Evolutionary conservation across 2,329 filamentous ascomycete genomes (phyloP), one percentile per base, ranked within the genome.

Genomic region (Stachybotrys chlorohalonatus): DNA sequence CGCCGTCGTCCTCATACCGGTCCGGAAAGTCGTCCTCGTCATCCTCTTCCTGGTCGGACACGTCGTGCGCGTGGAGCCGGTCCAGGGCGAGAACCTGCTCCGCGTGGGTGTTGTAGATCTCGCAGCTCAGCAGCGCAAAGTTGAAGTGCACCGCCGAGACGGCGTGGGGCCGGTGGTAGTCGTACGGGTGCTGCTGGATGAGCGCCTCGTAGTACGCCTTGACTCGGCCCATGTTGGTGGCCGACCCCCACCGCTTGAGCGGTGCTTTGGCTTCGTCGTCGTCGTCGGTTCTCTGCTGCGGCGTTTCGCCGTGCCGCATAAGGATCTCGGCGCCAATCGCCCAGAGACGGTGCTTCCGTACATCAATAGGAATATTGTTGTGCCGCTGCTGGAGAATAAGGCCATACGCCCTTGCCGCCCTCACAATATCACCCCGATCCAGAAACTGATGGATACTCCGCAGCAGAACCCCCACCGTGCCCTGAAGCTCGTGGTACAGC

Each of bases 241-340:
- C 69, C 0, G 67, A 65, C 42, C 75, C 76, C 77, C 76, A 79
- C 62, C 47, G 60, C 58, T 31, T 57, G 48, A 52, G 49, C 9
- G 50, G 13, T 1, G 15, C 31, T 5, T 42, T 13, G n/a, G 32
- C n/a, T 15, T 30, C 11, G 36, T 13, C 13, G 36, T 9, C 9
- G 9, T 42, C 13, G 36, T 2, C 8, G 36, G n/a, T n/a, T n/a
- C 36, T 42, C 5, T 30, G 31, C 9, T 17, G 24, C 5, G 50
- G 60, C 64, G 72, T 64, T 56, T 78, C 73, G 7, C 76, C 77
- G 31, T 77, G 72, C 15, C 87, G 81, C 72, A 95, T 83, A 54
- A 96, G 72, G 17, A 96, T 82, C 70, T 96, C 92, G 2, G 89
- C 90, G 1, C 90, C 91, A 49, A 96, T 79, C 13, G 86, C 86